phyloP scores from a whole-genome alignment of 352 stramenopile species.

The Elongisporangium prolatum region DNA sequence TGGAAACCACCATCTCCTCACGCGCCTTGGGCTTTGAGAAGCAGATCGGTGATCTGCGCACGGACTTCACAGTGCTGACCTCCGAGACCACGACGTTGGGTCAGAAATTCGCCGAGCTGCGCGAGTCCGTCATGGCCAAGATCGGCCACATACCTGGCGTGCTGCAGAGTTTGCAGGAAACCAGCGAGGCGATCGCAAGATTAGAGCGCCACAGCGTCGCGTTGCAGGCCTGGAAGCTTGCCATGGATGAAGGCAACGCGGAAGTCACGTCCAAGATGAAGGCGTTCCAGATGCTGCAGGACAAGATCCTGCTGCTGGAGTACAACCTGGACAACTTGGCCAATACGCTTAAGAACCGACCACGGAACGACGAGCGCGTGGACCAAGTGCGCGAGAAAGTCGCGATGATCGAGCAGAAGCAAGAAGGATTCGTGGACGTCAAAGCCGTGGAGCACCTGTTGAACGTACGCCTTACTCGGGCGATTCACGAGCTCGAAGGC shows the following conservation, averaged over 20 bases:
- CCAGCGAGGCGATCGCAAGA: constrained; percentile 48
- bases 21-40: constrained; percentile 59
- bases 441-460: constrained; percentile 66
- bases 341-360: constrained; percentile 26
- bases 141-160: constrained; percentile 19
- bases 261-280: constrained; percentile 60
- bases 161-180: constrained; percentile 33
- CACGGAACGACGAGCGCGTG: constrained; percentile 54
- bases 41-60: constrained; percentile 51
- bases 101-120: constrained; percentile 45
- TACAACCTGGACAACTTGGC: constrained; percentile 51
- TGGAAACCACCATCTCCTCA: constrained; percentile 59
- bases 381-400: constrained; percentile 54
- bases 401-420: constrained; percentile 43
- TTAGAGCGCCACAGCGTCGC: constrained; percentile 71
- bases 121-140: constrained; percentile 33
- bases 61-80: constrained; percentile 47
- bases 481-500: constrained; percentile 70
- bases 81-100: constrained; percentile 33
- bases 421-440: constrained; percentile 45
- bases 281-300: constrained; percentile 32
- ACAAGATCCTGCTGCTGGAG: constrained; percentile 57
- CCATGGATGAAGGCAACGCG: constrained; percentile 55
- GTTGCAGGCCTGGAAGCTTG: constrained; percentile 56
- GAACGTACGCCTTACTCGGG: constrained; percentile 56